A percentile compares a stretch with the other conserved stretches of the same genome.
phyloP scores from a whole-genome alignment of 164 flowering plant species.

The Vitis vinifera region ASM3070453v1 NC_081823.1:14356001-14356500 shows the following conservation, averaged over 20 bases:
- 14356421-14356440: not conserved
- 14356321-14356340: not conserved
- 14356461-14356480: too few relatives aligned
- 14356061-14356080: too few relatives aligned
- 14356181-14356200: slow-evolving; percentile 67
- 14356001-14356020: too few relatives aligned
- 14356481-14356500: too few relatives aligned
- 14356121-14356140: slow-evolving; percentile 46
- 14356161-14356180: slow-evolving; percentile 76
- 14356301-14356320: not conserved
- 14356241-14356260: not conserved
- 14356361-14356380: not conserved
- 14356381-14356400: not conserved
- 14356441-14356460: not conserved
- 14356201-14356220: slow-evolving; percentile 63
- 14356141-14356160: slow-evolving; percentile 70
- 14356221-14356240: not conserved
- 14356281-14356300: not conserved
- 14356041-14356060: too few relatives aligned
- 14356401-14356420: not conserved
- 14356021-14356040: too few relatives aligned
- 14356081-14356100: too few relatives aligned
- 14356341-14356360: not conserved
- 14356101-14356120: not conserved
- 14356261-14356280: not conserved